Percentiles rank a stretch among this genome's conserved stretches.
Conservation (phyloP, 305 asterid species). For the Ajuga reptans region DNA sequence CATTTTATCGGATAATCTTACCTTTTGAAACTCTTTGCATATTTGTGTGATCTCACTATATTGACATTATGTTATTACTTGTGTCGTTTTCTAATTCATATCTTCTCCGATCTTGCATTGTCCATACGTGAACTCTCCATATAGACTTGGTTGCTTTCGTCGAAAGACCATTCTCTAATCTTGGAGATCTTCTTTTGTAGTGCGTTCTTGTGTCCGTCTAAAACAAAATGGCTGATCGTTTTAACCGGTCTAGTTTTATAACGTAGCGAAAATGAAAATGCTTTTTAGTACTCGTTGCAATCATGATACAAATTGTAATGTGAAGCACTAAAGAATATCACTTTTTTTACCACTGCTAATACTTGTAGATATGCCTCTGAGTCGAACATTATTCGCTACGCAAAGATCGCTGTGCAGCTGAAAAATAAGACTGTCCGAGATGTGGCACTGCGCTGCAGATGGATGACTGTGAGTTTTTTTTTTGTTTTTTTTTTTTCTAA, state of each 20-base stretch:
- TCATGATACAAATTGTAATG: neutral
- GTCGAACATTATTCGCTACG: conserved; percentile 60
- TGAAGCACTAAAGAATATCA: neutral
- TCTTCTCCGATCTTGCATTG: neutral
- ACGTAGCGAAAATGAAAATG: neutral
- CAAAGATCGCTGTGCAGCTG: conserved; percentile 73
- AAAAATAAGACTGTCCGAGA: conserved; percentile 81
- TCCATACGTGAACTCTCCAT: neutral
- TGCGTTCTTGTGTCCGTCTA: neutral
- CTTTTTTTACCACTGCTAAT: neutral
- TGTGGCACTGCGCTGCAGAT: conserved; percentile 87
- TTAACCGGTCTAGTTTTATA: neutral
- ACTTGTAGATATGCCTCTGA: conserved; percentile 65
- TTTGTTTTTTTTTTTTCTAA: neutral
- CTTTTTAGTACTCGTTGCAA: too few species aligned
- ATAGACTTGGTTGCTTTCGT: neutral
- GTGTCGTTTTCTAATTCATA: neutral
- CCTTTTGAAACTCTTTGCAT: neutral
- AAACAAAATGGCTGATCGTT: neutral
- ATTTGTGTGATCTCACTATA: neutral
- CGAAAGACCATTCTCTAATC: too few species aligned
- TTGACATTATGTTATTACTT: neutral
- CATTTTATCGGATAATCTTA: neutral
- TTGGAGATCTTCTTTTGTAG: neutral
- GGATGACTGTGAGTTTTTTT: conserved; percentile 64